Conservation (phyloP, 2,329 filamentous ascomycete species). For the Capronia coronata region DNA sequence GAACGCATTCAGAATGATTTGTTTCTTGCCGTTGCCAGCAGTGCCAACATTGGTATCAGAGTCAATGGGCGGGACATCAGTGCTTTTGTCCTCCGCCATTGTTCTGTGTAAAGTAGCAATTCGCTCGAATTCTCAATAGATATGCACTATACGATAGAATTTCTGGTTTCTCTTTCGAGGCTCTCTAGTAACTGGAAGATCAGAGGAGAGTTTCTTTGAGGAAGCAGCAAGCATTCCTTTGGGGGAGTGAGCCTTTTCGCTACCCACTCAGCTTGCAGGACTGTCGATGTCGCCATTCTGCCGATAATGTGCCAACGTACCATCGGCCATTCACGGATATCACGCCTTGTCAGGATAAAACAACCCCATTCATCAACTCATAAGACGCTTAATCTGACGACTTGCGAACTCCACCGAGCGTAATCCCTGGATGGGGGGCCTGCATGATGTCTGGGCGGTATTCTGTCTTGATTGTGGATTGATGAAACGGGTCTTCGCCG, state of each 20-base stretch:
- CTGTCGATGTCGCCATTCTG: not conserved
- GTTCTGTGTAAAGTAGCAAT: not conserved
- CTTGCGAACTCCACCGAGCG: too few species aligned
- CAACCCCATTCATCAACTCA: too few species aligned
- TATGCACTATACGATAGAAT: too few species aligned
- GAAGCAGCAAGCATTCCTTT: too few species aligned
- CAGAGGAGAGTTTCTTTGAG: too few species aligned
- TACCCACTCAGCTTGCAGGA: not conserved
- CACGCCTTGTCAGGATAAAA: not conserved
- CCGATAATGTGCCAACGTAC: not conserved
- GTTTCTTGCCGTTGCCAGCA: not conserved
- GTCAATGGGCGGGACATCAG: not conserved
- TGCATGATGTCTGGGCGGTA: too few species aligned
- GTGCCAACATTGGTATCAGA: not conserved
- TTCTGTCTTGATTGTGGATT: constrained; percentile 33
- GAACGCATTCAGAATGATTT: not conserved
- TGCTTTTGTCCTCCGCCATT: not conserved
- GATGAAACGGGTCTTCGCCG: constrained; percentile 35
- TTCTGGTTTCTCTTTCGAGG: too few species aligned
- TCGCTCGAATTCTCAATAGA: too few species aligned
- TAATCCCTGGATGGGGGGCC: too few species aligned
- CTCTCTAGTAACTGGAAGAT: too few species aligned
- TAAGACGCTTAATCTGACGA: too few species aligned
- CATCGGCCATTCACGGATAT: not conserved
- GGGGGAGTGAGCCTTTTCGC: not conserved